Evolutionary conservation across 75 land plant genomes (phyloP), one percentile per base, ranked within the genome.

Genomic region (Sequoia sempervirens): DNA sequence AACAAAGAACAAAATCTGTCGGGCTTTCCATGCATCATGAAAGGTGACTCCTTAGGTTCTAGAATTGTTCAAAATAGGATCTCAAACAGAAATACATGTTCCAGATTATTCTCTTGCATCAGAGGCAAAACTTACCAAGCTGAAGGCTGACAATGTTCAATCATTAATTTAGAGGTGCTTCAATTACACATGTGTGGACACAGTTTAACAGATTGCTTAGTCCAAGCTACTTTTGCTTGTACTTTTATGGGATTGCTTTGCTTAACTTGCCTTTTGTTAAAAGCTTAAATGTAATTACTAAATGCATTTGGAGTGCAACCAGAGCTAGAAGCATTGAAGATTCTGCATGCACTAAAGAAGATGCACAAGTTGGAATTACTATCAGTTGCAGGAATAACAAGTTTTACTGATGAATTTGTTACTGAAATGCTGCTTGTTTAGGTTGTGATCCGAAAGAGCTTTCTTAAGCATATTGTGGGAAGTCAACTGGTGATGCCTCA

Each of bases 91-190:
- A 73, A 82, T 95, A 4, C 40, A 83, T 26, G 37, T 90, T 23
- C 87, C 84, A 47, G 94, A 95, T 80, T 93, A 94, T 90, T 6
- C 97, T 32, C 86, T 84, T 84, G 64, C 89, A 26, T 47, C 88
- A 23, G 97, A 95, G 84, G 87, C 84, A 14, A 56, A 84, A 34
- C 84, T 95, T 40, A 83, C 74, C 28, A 81, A 83, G 66, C 37
- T 82, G 26, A 46, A 6, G 47, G 8, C 47, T n/a, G n/a, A 7
- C 7, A 8, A 46, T 46, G 10, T 9, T 10, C 50, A 10, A 46
- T 46, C 50, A 46, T 10, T 46, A 46, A 46, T 10, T 8, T 46
- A 46, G 50, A 46, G 50, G 11, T 46, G 50, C 50, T 46, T 9
- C 10, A 46, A 1, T 46, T 46, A 46, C 10, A 1, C 10, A 46